Conservation (phyloP, 495 filamentous ascomycete genomes). For the Hypoxylon lienhwacheense region DNA sequence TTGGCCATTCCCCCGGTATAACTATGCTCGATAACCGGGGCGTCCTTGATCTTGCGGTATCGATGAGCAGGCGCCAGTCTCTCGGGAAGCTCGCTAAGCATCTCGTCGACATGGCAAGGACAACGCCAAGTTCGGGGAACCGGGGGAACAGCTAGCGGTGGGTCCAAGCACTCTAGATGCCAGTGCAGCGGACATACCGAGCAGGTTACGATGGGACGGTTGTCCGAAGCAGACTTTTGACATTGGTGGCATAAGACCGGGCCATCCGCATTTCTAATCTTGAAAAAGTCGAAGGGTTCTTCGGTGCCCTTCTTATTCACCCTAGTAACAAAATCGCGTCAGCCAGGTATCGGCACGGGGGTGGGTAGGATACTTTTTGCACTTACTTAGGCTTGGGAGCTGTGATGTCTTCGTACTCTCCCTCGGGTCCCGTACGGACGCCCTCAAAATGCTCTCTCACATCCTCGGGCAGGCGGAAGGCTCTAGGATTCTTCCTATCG, state of each 20-base stretch:
- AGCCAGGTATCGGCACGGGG: conserved; percentile 23
- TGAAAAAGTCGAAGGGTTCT: conserved; percentile 67
- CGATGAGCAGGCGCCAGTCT: conserved; percentile 52
- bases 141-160: conserved; percentile 78
- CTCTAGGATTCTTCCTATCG: conserved; percentile 64
- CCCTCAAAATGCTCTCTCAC: conserved; percentile 74
- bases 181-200: conserved; percentile 78
- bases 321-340: conserved; percentile 25
- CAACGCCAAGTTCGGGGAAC: conserved; percentile 78
- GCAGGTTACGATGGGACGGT: conserved; percentile 72
- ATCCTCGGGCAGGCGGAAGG: conserved; percentile 70
- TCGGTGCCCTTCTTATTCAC: conserved; percentile 60
- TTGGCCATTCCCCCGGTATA: conserved; percentile 66
- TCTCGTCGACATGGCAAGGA: conserved; percentile 75
- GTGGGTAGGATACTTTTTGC: background rate
- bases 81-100: conserved; percentile 46
- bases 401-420: conserved; percentile 71
- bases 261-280: conserved; percentile 65
- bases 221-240: conserved; percentile 57
- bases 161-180: conserved; percentile 90
- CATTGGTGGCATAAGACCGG: conserved; percentile 74
- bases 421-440: conserved; percentile 70
- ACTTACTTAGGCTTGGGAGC: conserved; percentile 47
- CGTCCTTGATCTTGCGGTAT: conserved; percentile 57
- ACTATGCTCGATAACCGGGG: conserved; percentile 46